Base-by-base conservation (phyloP, 1,284 basidiomycete species). In the Dichomitus squalens region DNA sequence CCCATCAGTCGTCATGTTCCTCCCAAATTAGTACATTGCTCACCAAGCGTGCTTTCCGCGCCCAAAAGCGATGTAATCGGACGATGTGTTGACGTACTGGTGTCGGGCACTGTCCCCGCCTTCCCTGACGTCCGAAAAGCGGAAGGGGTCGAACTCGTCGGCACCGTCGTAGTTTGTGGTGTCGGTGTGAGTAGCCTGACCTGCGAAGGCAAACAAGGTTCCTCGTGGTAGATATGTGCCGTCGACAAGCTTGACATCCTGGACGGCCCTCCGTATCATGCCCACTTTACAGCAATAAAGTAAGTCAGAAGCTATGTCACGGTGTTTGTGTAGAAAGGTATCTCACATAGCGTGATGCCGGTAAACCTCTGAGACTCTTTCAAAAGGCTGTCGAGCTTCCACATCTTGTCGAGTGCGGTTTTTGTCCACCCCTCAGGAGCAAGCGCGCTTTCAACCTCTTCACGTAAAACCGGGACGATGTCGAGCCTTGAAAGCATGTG, bases 351-450 rank as follows among this genome's bases (percentile, higher is more conserved):
- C n/a, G n/a, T n/a, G n/a, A n/a, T n/a, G n/a, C n/a, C n/a, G n/a
- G n/a, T n/a, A n/a, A n/a, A n/a, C n/a, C n/a, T n/a, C n/a, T n/a
- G n/a, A n/a, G n/a, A n/a, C 59, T 82, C 80, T 49, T 78, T 75
- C 44, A 84, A 59, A 64, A 83, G 81, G 57, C 80, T 83, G 59
- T 84, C 81, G 20, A 82, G 59, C 53, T 78, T 79, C 49, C 67
- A 66, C 75, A 83, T 75, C 48, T 76, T 78, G 9, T 61, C 64
- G 50, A 83, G 66, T 0, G 75, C 69, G 0, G 58, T 61, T 60
- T 79, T 80, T 0, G 74, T 77, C 76, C 79, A 79, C 0, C 80
- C 79, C 14, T 79, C 72, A 34, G 68, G 64, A 0, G 58, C 53
- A 8, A 77, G 55, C 2, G 76, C 65, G 53, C 49, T 23, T 77